Conservation (phyloP, 768 basidiomycete genomes). For the Lactifluus volemus region DNA sequence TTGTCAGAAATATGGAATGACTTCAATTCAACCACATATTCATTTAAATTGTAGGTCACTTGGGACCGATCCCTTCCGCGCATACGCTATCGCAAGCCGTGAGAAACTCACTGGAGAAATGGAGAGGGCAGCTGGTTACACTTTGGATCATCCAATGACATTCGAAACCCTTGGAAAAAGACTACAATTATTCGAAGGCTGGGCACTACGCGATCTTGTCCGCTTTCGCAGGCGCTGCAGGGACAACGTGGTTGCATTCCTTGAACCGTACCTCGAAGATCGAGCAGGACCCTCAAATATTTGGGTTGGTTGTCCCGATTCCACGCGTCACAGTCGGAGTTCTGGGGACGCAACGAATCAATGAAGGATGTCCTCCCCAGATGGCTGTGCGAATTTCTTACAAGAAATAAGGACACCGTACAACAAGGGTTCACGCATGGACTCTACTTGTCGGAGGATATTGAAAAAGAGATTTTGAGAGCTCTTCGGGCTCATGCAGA, state of each 20-base stretch:
- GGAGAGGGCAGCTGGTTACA: not conserved
- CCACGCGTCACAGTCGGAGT: not conserved
- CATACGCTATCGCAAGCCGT: slow-evolving; percentile 15
- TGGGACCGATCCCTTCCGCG: not conserved
- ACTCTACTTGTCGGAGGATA: not conserved
- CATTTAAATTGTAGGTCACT: not conserved
- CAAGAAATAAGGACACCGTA: not conserved
- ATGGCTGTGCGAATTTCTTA: not conserved
- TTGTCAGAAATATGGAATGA: slow-evolving; percentile 21
- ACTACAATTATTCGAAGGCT: not conserved
- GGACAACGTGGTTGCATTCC: not conserved
- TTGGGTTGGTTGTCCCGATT: not conserved
- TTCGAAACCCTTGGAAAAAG: not conserved
- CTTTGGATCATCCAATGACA: not conserved
- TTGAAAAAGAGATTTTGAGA: not conserved
- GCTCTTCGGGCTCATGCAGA: not conserved
- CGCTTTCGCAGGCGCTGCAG: not conserved
- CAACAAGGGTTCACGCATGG: not conserved
- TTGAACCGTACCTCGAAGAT: not conserved
- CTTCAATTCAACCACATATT: not conserved
- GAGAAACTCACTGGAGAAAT: not conserved
- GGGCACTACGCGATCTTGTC: not conserved
- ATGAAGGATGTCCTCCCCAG: not conserved
- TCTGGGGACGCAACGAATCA: not conserved
- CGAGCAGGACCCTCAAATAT: not conserved